Conservation (phyloP, 495 filamentous ascomycete genomes). For the Poronia punctata region DNA sequence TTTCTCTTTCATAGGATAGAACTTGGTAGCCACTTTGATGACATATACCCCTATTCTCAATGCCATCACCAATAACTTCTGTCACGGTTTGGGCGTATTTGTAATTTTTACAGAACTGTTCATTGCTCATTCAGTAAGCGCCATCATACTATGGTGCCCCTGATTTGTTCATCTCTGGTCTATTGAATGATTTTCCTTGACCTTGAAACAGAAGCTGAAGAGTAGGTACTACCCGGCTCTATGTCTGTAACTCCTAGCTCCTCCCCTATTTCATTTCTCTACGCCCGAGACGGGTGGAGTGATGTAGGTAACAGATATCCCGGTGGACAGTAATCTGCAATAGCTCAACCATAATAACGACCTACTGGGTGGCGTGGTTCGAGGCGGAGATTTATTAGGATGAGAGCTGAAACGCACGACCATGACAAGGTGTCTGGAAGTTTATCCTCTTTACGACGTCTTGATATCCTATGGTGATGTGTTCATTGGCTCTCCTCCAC, state of each 20-base stretch:
- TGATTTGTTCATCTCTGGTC: slow-evolving; percentile 2
- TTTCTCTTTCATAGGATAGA: too few species aligned
- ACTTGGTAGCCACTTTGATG: too few species aligned
- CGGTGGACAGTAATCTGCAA: slow-evolving; percentile 4
- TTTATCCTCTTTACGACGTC: slow-evolving; percentile 15
- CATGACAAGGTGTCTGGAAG: slow-evolving; percentile 13
- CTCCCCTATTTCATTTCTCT: too few species aligned
- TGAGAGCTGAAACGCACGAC: slow-evolving; percentile 18
- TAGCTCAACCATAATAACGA: slow-evolving; percentile 3
- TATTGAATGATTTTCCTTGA: slow-evolving; percentile 10
- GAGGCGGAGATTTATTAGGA: slow-evolving; percentile 16
- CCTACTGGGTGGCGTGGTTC: slow-evolving; percentile 5
- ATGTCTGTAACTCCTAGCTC: slow-evolving; percentile 3
- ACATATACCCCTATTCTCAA: too few species aligned
- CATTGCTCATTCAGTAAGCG: too few species aligned
- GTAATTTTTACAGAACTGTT: slow-evolving; percentile 6
- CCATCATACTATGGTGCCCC: background rate
- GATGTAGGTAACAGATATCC: background rate
- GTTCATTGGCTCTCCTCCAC: slow-evolving; percentile 49
- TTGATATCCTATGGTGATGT: slow-evolving; percentile 48
- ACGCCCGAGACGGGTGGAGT: slow-evolving; percentile 4
- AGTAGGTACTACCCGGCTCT: background rate
- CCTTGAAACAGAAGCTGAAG: background rate
- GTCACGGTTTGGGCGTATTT: background rate
- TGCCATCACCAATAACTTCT: too few species aligned